phyloP scores from a whole-genome alignment of 768 basidiomycete genomes.

The Termitomyces sp. region DNA sequence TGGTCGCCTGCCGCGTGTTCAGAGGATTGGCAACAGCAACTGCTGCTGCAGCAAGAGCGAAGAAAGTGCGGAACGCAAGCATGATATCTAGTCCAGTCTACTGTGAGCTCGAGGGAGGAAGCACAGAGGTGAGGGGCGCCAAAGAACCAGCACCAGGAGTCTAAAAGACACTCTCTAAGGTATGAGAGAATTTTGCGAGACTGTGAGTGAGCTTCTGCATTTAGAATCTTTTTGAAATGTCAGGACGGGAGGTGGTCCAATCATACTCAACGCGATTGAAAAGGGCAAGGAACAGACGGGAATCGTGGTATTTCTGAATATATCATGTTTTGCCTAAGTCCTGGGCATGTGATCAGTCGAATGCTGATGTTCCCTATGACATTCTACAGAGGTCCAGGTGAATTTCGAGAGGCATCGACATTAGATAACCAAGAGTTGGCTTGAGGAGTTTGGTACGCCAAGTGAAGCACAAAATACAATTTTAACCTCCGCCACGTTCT shows the following conservation, averaged over 20 bases:
- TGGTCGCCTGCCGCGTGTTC: slow-evolving; percentile 23
- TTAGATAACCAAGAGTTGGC: neutral
- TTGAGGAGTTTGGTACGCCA: neutral
- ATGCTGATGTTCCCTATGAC: neutral
- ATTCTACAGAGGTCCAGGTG: neutral
- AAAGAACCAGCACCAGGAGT: neutral
- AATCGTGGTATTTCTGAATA: slow-evolving; percentile 2
- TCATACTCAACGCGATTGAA: slow-evolving; percentile 14
- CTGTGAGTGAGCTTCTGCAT: neutral
- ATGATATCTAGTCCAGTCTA: slow-evolving; percentile 14
- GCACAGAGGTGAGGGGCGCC: neutral
- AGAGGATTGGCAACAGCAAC: slow-evolving; percentile 25
- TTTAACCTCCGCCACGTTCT: slow-evolving; percentile 8
- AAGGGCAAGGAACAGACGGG: neutral
- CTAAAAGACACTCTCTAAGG: slow-evolving; percentile 12
- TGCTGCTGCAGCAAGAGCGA: slow-evolving; percentile 22
- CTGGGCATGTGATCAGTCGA: neutral
- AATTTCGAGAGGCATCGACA: neutral
- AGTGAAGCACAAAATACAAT: neutral
- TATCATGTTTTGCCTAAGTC: neutral
- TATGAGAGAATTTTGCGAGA: slow-evolving; percentile 15
- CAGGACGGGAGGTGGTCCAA: slow-evolving; percentile 8
- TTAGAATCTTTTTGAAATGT: slow-evolving; percentile 1
- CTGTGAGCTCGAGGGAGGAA: neutral
- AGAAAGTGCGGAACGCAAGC: slow-evolving; percentile 23